Percentiles rank a stretch among this genome's conserved stretches.
phyloP scores from a whole-genome alignment of 306 rosid species.

The Corylus heterophylla region DNA sequence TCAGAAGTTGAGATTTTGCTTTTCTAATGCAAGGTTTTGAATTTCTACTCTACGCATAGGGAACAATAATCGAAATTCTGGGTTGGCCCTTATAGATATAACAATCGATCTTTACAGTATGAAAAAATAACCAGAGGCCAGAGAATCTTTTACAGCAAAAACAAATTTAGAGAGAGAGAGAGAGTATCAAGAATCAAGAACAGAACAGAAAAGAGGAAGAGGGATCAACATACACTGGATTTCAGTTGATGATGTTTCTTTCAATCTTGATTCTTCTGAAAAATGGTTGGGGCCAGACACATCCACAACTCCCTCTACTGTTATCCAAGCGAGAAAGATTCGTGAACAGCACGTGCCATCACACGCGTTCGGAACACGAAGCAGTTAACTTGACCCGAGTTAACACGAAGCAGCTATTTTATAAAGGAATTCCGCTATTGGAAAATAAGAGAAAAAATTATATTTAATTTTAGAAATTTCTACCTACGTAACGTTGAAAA shows the following conservation, averaged over 20 bases:
- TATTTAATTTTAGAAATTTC: no score
- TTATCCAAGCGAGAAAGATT: conserved; percentile 30
- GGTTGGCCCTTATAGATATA: neutral
- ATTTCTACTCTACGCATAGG: neutral
- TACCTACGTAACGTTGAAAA: no score
- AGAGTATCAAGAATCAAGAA: neutral
- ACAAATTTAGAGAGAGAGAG: neutral
- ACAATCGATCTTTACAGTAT: neutral
- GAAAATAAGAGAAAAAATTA: no score
- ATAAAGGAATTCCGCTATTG: no score
- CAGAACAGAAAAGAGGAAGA: neutral
- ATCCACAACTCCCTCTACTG: conserved; percentile 27
- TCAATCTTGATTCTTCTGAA: conserved; percentile 1
- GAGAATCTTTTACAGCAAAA: neutral
- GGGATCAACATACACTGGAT: conserved; percentile 15
- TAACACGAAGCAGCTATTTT: no score
- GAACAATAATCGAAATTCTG: conserved; percentile 14
- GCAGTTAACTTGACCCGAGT: no score
- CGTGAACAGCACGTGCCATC: conserved; percentile 5
- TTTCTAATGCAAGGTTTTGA: no score
- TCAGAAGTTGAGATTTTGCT: conserved; percentile 14
- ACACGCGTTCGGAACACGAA: neutral
- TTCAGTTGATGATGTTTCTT: neutral
- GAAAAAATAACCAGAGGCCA: conserved; percentile 6
- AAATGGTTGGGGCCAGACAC: conserved; percentile 14